phyloP scores from a whole-genome alignment of 2,329 filamentous ascomycete species.

The Colletotrichum tabaci region DNA sequence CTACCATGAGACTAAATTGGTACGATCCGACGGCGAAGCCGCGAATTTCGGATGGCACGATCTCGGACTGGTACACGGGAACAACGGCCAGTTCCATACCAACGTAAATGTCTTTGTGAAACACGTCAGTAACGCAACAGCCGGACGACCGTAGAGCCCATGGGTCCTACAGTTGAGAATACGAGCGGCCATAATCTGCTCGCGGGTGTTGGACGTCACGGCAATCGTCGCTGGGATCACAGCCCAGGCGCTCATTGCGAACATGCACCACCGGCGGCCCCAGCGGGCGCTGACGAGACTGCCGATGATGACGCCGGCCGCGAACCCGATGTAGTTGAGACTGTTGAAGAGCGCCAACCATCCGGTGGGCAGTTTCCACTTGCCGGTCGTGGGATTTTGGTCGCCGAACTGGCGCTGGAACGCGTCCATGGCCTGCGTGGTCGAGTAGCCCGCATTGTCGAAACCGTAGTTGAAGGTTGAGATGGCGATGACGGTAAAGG shows the following conservation, averaged over 20 bases:
- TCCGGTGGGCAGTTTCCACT: constrained; percentile 46
- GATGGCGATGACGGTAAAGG: constrained; percentile 49
- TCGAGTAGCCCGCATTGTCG: constrained; percentile 52
- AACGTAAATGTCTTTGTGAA: constrained; percentile 50
- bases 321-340: constrained; percentile 53
- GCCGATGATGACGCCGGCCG: constrained; percentile 45
- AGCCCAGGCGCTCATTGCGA: constrained; percentile 55
- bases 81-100: constrained; percentile 58
- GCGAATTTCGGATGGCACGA: constrained; percentile 49
- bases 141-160: neutral
- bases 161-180: constrained; percentile 51
- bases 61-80: constrained; percentile 55
- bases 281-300: constrained; percentile 50
- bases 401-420: constrained; percentile 54
- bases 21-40: constrained; percentile 55
- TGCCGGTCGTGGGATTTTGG: constrained; percentile 44
- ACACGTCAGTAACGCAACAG: neutral
- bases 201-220: constrained; percentile 49
- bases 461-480: constrained; percentile 59
- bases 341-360: constrained; percentile 56
- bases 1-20: constrained; percentile 50
- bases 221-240: constrained; percentile 52
- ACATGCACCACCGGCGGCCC: constrained; percentile 55
- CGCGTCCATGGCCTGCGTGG: constrained; percentile 56
- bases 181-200: constrained; percentile 54